Evolutionary conservation across 2,329 filamentous ascomycete genomes (phyloP), one percentile per base, ranked within the genome.

Genomic region (Fusarium concolor): DNA sequence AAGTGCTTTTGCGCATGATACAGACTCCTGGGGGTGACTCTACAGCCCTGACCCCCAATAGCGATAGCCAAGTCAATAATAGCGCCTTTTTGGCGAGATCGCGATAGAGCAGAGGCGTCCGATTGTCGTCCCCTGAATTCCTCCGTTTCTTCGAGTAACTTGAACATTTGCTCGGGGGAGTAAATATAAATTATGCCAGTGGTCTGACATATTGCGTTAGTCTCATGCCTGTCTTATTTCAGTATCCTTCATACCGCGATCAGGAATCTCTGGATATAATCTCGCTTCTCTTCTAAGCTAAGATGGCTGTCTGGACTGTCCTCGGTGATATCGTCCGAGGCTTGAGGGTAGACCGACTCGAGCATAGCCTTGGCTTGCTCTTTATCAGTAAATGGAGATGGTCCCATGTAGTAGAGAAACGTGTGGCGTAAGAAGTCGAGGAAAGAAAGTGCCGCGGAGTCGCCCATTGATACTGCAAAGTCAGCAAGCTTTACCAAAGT

Each of bases 1-100:
- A 52, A 52, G 15, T 52, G 49, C 11, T 52, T 52, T n/a, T 52
- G 37, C 7, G 49, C 49, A 2, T 52, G 49, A 15, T 52, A 44
- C 0, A 52, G 37, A 15, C 37, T 52, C 15, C 31, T 52, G 0
- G 37, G 11, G 1, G 37, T 52, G 0, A 37, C 44, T 18, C 24
- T 52, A 3, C 49, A 52, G 3, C 49, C 49, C 14, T 52, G 49
- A 1, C 49, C 49, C 3, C 49, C 49, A 2, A 52, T 28, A 0
- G 49, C 49, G 11, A 52, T 52, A 10, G 20, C 37, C 9, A 52
- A 18, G 15, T 52, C 49, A 15, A 52, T 44, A 1, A 52, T 44
- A 0, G 49, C 49, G 0, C 26, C 8, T 18, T 44, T 52, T 11
- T 44, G 37, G 2, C 8, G 10, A 1, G 15, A 1, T 9, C 22